Evolutionary conservation across 2,329 filamentous ascomycete species (phyloP).

Genomic region (Penicillium sumatraense): DNA sequence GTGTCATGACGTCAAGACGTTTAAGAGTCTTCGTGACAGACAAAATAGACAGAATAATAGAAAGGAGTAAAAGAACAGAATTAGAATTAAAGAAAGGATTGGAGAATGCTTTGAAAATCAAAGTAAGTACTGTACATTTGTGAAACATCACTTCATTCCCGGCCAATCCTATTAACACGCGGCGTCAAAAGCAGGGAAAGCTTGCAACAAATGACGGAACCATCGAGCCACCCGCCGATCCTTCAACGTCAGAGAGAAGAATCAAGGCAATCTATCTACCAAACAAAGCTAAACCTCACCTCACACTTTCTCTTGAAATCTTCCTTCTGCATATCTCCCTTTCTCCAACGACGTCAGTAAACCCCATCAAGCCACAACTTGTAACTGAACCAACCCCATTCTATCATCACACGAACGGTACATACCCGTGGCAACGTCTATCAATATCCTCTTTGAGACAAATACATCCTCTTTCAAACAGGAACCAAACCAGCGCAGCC

Average conservation of each 20-base stretch:
- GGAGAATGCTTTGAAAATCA: too few relatives aligned
- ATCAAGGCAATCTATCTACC: background rate
- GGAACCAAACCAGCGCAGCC: background rate
- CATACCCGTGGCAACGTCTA: constrained; percentile 12
- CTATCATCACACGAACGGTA: too few relatives aligned
- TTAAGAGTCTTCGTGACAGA: background rate
- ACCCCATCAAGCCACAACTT: too few relatives aligned
- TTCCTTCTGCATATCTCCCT: background rate
- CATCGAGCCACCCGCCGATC: constrained; percentile 8
- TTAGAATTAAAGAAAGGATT: background rate
- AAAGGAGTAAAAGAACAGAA: background rate
- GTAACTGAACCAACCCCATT: too few relatives aligned
- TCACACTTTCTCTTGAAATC: background rate
- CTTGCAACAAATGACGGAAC: constrained; percentile 16
- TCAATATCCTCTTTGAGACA: constrained; percentile 27
- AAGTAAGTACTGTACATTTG: too few relatives aligned
- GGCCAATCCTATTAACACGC: too few relatives aligned
- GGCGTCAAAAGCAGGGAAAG: constrained; percentile 22
- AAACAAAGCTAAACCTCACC: background rate
- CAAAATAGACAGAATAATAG: background rate
- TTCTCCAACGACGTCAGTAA: background rate
- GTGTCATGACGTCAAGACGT: constrained; percentile 18
- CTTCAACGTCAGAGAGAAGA: background rate
- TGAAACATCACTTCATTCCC: background rate
- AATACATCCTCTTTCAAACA: constrained; percentile 13